phyloP scores from a whole-genome alignment of 2,329 filamentous ascomycete species.

The Penicillium sp. region DNA sequence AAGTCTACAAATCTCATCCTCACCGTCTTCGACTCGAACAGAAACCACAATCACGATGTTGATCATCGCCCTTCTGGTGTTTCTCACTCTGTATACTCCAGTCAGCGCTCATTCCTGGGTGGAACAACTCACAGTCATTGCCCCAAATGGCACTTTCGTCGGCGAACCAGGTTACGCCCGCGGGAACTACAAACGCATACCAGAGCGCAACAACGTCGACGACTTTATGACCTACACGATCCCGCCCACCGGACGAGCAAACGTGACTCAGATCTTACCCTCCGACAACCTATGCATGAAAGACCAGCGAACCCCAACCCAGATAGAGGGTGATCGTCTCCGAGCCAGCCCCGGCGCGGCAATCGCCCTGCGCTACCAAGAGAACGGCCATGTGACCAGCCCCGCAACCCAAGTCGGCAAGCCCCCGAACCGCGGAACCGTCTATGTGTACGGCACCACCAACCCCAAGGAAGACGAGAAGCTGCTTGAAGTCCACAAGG shows the following conservation, averaged over 20 bases:
- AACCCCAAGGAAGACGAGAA: constrained; percentile 58
- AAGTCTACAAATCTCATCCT: constrained; percentile 5
- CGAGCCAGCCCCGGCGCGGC: constrained; percentile 57
- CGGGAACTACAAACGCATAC: constrained; percentile 60
- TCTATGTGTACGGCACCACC: constrained; percentile 70
- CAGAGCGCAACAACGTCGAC: constrained; percentile 55
- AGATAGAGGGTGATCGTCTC: constrained; percentile 59
- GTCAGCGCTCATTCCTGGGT: constrained; percentile 71
- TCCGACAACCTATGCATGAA: constrained; percentile 61
- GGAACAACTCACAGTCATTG: constrained; percentile 69
- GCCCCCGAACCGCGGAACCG: constrained; percentile 63
- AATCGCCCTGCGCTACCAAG: constrained; percentile 64
- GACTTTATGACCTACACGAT: constrained; percentile 59
- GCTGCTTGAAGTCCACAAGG: constrained; percentile 61
- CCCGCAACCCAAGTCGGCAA: constrained; percentile 57
- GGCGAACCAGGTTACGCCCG: constrained; percentile 71
- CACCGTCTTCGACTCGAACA: constrained; percentile 1
- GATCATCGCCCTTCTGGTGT: constrained; percentile 9
- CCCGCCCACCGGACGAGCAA: constrained; percentile 51
- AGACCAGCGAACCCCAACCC: constrained; percentile 58
- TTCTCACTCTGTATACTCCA: constrained; percentile 29
- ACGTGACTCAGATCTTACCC: constrained; percentile 48
- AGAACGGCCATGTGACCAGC: constrained; percentile 71
- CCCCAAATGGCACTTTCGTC: constrained; percentile 67
- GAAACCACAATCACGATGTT: constrained; percentile 1